Conservation (phyloP, 352 stramenopile genomes). For the Phytophthora rubi region DNA sequence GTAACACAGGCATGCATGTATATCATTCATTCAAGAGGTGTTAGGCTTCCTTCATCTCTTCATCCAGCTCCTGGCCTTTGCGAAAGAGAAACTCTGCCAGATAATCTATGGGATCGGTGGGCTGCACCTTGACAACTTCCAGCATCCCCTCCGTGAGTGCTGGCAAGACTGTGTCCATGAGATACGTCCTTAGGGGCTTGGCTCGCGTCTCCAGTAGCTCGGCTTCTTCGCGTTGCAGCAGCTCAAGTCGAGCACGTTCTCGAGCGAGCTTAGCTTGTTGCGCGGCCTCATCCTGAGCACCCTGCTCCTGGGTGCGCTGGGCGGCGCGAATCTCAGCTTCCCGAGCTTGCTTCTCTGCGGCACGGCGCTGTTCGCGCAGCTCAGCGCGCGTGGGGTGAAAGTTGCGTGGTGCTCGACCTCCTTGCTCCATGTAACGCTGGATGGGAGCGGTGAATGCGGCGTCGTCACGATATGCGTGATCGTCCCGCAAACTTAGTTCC, state of each 20-base stretch:
- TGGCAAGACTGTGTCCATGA: slow-evolving; percentile 88
- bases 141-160: slow-evolving; percentile 87
- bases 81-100: slow-evolving; percentile 88
- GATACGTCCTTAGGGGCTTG: slow-evolving; percentile 80
- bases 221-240: slow-evolving; percentile 80
- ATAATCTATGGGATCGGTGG: slow-evolving; percentile 88
- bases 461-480: slow-evolving; percentile 51
- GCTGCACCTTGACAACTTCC: slow-evolving; percentile 88
- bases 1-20: neutral
- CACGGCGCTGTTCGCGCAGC: slow-evolving; percentile 49
- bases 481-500: slow-evolving; percentile 58
- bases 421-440: slow-evolving; percentile 80
- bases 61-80: slow-evolving; percentile 71
- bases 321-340: slow-evolving; percentile 49
- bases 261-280: slow-evolving; percentile 55
- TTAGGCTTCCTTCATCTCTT: slow-evolving; percentile 35
- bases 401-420: slow-evolving; percentile 68
- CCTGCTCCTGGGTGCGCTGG: slow-evolving; percentile 51
- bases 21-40: neutral
- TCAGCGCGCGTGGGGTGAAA: slow-evolving; percentile 86
- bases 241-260: slow-evolving; percentile 68
- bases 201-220: slow-evolving; percentile 82
- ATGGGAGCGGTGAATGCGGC: slow-evolving; percentile 55
- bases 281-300: slow-evolving; percentile 54
- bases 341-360: slow-evolving; percentile 52